phyloP scores from a whole-genome alignment of 1,284 basidiomycete species.

The Cutaneotrichosporon cyanovorans region DNA sequence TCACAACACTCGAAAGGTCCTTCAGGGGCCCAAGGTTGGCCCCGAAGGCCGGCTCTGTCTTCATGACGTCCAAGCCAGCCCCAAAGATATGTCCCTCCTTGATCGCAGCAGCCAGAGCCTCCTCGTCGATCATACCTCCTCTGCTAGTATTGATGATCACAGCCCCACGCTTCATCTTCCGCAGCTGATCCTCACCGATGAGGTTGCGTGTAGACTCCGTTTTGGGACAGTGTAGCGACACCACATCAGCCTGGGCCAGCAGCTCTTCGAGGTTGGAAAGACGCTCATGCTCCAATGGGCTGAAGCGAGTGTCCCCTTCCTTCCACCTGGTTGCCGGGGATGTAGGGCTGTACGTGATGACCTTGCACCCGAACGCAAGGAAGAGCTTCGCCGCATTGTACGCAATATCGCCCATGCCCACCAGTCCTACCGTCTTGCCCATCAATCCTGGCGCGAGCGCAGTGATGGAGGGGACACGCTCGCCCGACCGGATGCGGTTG shows the following conservation, averaged over 20 bases:
- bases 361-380: conserved; percentile 32
- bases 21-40: conserved; percentile 31
- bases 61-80: conserved; percentile 51
- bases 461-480: conserved; percentile 52
- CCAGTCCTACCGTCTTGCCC: conserved; percentile 41
- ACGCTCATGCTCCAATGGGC: conserved; percentile 49
- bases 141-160: conserved; percentile 50
- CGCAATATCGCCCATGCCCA: conserved; percentile 48
- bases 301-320: conserved; percentile 2
- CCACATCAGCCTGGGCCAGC: conserved; percentile 43
- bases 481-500: conserved; percentile 52
- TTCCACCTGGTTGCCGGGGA: conserved; percentile 35
- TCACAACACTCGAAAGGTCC: conserved; percentile 29
- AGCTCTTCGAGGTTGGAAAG: conserved; percentile 41
- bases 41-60: conserved; percentile 37
- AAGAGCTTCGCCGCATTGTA: conserved; percentile 39
- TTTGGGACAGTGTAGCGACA: conserved; percentile 50
- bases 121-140: conserved; percentile 49
- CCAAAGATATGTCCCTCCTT: conserved; percentile 44
- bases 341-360: conserved; percentile 46
- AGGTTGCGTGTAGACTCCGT: conserved; percentile 43
- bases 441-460: conserved; percentile 44
- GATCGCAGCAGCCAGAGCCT: conserved; percentile 47
- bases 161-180: conserved; percentile 39
- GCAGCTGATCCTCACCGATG: conserved; percentile 42